Evolutionary conservation across 1,284 basidiomycete species (phyloP), one percentile per base, ranked within the genome.

Genomic region (Mycena citricolor): DNA sequence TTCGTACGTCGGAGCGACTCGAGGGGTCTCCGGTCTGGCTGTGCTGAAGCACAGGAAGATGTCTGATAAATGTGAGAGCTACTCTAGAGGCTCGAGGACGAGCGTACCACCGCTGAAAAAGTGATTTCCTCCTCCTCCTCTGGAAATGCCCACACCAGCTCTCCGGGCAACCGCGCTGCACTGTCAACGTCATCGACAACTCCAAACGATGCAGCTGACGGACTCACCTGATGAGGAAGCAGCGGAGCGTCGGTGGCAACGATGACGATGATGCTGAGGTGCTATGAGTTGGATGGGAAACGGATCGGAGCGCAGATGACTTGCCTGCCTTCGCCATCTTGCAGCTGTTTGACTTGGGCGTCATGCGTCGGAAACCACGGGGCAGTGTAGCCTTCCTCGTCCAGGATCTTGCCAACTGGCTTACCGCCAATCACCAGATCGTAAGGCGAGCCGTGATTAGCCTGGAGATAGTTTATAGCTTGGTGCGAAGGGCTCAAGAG

Each of bases 21-120:
- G 50, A 19, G 39, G 39, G 8, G 50, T 52, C 20, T 48, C 39
- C 2, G 46, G 50, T 4, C 33, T 26, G 5, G 50, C 50, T 11
- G 45, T 52, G 22, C 46, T 48, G 36, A 52, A 52, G 36, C 42
- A 45, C 26, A 52, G 43, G 32, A 52, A 52, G 11, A 52, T 52
- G n/a, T 52, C 50, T 51, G 21, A 3, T 7, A 20, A 21, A 10
- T 20, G 26, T 34, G 5, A 14, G 28, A 5, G 13, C 8, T 8
- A 19, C 24, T n/a, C 2, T 2, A 30, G n/a, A 26, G 5, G 4
- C 17, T 5, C 7, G 16, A 23, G 12, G 19, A 28, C 2, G 17
- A 7, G 7, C 39, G 8, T 17, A 44, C 50, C 50, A 26, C 50
- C 50, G 32, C 46, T 48, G 32, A 49, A 46, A 11, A 52, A 48